Percentiles rank a stretch among this genome's conserved stretches.
Evolutionary conservation across 2,329 filamentous ascomycete species (phyloP).

Genomic region (Aspergillus viridinutans): DNA sequence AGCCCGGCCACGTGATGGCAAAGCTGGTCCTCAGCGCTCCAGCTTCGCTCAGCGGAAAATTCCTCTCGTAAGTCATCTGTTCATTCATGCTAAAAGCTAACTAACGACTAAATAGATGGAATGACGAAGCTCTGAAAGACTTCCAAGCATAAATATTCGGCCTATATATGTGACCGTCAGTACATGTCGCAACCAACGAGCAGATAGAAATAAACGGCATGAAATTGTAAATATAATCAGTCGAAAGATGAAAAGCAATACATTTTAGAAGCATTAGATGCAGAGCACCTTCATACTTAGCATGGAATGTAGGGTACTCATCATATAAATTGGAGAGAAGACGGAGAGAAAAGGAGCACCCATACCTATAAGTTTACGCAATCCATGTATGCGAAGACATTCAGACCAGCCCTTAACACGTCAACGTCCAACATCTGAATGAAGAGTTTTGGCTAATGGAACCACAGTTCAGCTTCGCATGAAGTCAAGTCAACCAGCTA

Average conservation of each 20-base stretch:
- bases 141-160: slow-evolving; percentile 37
- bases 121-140: slow-evolving; percentile 38
- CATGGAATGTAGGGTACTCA: slow-evolving; percentile 57
- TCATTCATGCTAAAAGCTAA: slow-evolving; percentile 2
- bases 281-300: slow-evolving; percentile 55
- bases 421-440: background rate
- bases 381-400: background rate
- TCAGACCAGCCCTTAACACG: background rate
- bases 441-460: background rate
- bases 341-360: slow-evolving; percentile 13
- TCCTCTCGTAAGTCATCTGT: slow-evolving; percentile 46
- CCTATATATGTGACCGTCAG: slow-evolving; percentile 27
- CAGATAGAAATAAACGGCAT: slow-evolving; percentile 15
- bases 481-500: slow-evolving; percentile 1
- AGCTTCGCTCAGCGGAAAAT: slow-evolving; percentile 68
- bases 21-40: slow-evolving; percentile 65
- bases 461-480: background rate
- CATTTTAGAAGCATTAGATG: slow-evolving; percentile 52
- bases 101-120: slow-evolving; percentile 40
- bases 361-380: slow-evolving; percentile 18
- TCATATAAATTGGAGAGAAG: slow-evolving; percentile 39
- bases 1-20: slow-evolving; percentile 82
- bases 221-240: slow-evolving; percentile 43
- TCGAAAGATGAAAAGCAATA: slow-evolving; percentile 64
- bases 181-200: slow-evolving; percentile 20